phyloP scores from a whole-genome alignment of 2,329 filamentous ascomycete species.

The Microdochium paspali region DNA sequence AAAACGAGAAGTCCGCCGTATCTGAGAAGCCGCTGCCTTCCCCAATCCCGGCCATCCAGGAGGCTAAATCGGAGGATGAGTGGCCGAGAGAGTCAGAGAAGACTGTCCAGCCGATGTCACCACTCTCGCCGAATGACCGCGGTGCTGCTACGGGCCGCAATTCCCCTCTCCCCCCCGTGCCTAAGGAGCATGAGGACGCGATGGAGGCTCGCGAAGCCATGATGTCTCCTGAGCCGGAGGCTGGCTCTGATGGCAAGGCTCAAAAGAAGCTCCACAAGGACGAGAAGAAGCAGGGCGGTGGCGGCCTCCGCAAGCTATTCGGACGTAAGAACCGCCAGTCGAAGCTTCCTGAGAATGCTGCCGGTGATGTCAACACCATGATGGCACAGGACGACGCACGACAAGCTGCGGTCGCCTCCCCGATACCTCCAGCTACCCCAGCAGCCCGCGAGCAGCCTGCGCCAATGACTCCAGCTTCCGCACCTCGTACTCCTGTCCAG shows the following conservation, averaged over 20 bases:
- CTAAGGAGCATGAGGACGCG: conserved; percentile 23
- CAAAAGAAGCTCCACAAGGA: conserved; percentile 48
- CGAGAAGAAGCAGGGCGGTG: conserved; percentile 23
- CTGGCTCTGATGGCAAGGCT: conserved; percentile 36
- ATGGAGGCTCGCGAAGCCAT: conserved; percentile 26
- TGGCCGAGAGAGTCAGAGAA: background rate
- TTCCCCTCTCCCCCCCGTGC: conserved; percentile 29
- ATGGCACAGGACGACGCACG: conserved; percentile 28
- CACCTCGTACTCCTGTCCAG: conserved; percentile 11
- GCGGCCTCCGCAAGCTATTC: conserved; percentile 57
- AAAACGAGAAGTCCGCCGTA: conserved; percentile 24
- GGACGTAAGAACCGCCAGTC: conserved; percentile 51
- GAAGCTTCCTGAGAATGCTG: conserved; percentile 45
- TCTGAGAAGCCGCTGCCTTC: conserved; percentile 29
- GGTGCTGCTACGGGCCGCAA: conserved; percentile 17
- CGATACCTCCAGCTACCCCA: conserved; percentile 5
- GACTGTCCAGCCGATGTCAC: background rate
- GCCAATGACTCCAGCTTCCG: conserved; percentile 11
- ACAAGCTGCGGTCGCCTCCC: conserved; percentile 15
- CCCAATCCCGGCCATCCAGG: conserved; percentile 6
- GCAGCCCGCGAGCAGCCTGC: conserved; percentile 9
- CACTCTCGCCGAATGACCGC: background rate
- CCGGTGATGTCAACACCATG: conserved; percentile 40
- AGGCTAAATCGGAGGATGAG: background rate
- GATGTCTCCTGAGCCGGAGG: conserved; percentile 27